These are phyloP conservation scores for Neoascochyta sp. DNA, from an alignment of 2,329 filamentous ascomycete genomes.

Conservation along the genomic window DNA sequence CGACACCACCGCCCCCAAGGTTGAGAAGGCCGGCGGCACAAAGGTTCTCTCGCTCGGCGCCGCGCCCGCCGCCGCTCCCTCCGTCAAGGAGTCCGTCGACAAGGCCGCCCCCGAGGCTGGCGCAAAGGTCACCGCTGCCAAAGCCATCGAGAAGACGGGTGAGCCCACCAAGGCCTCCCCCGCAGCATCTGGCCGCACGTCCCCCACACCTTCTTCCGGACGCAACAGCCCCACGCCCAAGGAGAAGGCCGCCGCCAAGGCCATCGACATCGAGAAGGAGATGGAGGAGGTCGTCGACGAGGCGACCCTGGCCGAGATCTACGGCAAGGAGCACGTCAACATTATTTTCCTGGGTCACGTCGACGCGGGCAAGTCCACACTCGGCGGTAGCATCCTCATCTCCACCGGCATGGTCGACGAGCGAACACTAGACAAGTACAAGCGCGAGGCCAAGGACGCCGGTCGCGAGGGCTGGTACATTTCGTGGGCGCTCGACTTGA, in stretches of 20 bases:
- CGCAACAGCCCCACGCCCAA: constrained; percentile 73
- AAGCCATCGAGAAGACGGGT: constrained; percentile 89
- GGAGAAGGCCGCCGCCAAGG: constrained; percentile 58
- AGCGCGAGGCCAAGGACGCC: constrained; percentile 85
- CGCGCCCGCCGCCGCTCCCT: constrained; percentile 48
- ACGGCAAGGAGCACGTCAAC: constrained; percentile 90
- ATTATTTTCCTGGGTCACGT: constrained; percentile 98
- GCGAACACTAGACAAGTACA: constrained; percentile 94
- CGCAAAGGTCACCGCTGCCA: constrained; percentile 78
- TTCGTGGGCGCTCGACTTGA: constrained; percentile 96
- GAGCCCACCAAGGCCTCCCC: constrained; percentile 54
- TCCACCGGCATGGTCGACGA: constrained; percentile 99
- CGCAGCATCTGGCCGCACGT: constrained; percentile 63
- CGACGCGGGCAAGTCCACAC: constrained; percentile 94
- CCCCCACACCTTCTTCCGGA: constrained; percentile 77
- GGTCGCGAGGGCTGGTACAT: constrained; percentile 98
- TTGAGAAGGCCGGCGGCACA: constrained; percentile 48
- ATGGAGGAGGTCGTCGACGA: constrained; percentile 76
- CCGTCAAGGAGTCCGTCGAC: constrained; percentile 46
- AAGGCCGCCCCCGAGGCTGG: constrained; percentile 60
- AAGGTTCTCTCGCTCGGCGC: constrained; percentile 77
- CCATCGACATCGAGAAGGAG: constrained; percentile 80
- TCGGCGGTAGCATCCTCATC: constrained; percentile 90
- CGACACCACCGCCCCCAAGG: constrained; percentile 53
- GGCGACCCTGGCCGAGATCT: constrained; percentile 86